Evolutionary conservation across 2,329 filamentous ascomycete genomes (phyloP).

Genomic region (Magnaporthiopsis incrustans): DNA sequence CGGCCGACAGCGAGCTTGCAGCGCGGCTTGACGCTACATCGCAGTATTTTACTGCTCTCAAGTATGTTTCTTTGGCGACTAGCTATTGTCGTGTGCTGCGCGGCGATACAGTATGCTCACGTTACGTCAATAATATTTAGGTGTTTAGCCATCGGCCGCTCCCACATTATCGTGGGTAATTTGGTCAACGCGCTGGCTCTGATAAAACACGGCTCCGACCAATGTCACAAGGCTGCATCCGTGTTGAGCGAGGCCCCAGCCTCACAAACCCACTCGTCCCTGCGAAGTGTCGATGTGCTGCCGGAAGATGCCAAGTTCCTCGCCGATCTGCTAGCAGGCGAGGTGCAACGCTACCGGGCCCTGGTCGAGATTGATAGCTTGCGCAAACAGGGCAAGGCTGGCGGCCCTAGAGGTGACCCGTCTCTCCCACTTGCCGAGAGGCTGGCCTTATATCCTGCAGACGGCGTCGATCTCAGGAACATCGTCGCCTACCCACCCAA

Average conservation of each 20-base stretch:
- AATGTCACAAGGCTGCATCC: conserved; percentile 44
- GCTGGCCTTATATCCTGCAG: conserved; percentile 62
- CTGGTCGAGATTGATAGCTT: conserved; percentile 75
- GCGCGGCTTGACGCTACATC: conserved; percentile 70
- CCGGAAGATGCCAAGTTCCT: conserved; percentile 50
- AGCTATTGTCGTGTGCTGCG: no score
- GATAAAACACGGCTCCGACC: conserved; percentile 61
- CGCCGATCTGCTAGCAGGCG: conserved; percentile 53
- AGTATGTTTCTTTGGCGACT: conserved; percentile 42
- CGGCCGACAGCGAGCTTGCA: conserved; percentile 70
- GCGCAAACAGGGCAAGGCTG: conserved; percentile 34
- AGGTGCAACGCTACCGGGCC: conserved; percentile 75
- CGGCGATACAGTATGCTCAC: conserved; percentile 7
- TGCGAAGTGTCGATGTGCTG: conserved; percentile 61
- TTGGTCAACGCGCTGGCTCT: conserved; percentile 78
- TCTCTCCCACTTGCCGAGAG: conserved; percentile 59
- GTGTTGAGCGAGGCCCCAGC: conserved; percentile 32
- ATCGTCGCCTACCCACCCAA: conserved; percentile 83
- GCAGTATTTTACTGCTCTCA: conserved; percentile 81
- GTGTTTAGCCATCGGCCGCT: conserved; percentile 76
- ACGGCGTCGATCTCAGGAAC: conserved; percentile 65
- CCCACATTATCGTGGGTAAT: conserved; percentile 67
- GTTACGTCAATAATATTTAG: conserved; percentile 31
- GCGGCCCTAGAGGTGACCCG: not conserved
- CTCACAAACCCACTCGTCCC: conserved; percentile 19